These are phyloP conservation scores for Ceratonia siliqua DNA, from an alignment of 306 rosid genomes.

Conservation along the genomic window DNA sequence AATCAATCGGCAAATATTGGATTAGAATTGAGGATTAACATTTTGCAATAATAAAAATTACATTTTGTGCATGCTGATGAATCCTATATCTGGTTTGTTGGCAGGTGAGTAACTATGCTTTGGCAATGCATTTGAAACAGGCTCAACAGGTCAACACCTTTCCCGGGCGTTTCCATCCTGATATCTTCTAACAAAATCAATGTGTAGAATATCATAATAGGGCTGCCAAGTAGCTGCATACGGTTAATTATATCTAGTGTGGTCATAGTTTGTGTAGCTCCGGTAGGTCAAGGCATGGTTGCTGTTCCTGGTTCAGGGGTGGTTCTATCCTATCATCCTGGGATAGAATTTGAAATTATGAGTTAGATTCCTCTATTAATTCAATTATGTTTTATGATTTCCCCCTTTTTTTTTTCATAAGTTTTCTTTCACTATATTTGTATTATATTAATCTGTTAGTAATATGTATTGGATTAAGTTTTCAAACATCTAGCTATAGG, in stretches of 20 bases:
- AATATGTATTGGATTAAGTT: neutral
- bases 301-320: constrained; percentile 34
- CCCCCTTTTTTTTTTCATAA: neutral
- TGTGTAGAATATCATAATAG: constrained; percentile 30
- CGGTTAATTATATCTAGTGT: constrained; percentile 2
- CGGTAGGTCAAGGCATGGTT: constrained; percentile 27
- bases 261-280: constrained; percentile 37
- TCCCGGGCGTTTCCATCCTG: constrained; percentile 82
- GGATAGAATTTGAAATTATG: constrained; percentile 23
- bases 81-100: constrained; percentile 17
- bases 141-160: constrained; percentile 78
- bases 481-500: neutral
- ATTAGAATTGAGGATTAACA: neutral
- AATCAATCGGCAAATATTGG: neutral
- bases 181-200: constrained; percentile 58
- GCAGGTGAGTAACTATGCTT: constrained; percentile 83
- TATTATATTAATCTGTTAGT: neutral
- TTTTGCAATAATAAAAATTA: neutral
- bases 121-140: constrained; percentile 94
- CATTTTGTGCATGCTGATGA: constrained; percentile 21
- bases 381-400: constrained; percentile 25
- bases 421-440: neutral
- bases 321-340: constrained; percentile 17
- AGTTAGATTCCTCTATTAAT: constrained; percentile 19
- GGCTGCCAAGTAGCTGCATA: constrained; percentile 35